These are phyloP conservation scores for Halteria grandinella DNA, from an alignment of 73 alveolate genomes.

Conservation along the genomic window DNA sequence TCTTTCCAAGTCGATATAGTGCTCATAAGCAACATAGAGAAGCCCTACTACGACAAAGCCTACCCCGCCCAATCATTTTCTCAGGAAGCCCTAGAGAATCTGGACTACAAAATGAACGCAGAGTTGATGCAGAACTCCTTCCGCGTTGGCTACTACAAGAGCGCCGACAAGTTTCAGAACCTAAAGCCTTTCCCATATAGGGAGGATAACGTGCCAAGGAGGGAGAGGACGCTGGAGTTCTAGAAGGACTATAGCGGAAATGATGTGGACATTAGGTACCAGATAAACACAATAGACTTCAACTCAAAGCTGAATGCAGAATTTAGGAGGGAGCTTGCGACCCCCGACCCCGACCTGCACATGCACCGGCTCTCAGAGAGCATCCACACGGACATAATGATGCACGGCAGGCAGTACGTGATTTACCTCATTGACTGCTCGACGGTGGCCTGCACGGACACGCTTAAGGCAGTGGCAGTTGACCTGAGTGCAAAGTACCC, in stretches of 20 bases:
- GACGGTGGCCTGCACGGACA: too few relatives aligned
- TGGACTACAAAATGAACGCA: slow-evolving; percentile 15
- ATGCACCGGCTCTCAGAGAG: too few relatives aligned
- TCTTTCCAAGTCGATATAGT: slow-evolving; percentile 20
- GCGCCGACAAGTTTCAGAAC: neutral
- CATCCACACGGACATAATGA: too few relatives aligned
- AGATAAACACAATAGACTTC: neutral
- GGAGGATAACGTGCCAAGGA: neutral
- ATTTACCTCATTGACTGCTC: slow-evolving; percentile 15
- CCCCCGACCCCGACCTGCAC: too few relatives aligned
- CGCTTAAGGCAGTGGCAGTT: too few relatives aligned
- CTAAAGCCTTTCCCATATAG: slow-evolving; percentile 23
- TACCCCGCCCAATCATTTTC: too few relatives aligned
- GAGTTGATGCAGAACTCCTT: slow-evolving; percentile 15
- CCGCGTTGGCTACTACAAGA: neutral
- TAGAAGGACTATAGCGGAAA: slow-evolving; percentile 13
- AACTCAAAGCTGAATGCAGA: slow-evolving; percentile 22
- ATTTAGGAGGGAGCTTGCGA: neutral
- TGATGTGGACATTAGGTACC: neutral
- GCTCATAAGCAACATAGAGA: neutral
- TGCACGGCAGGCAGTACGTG: slow-evolving; percentile 36
- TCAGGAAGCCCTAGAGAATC: neutral
- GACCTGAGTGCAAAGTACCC: too few relatives aligned
- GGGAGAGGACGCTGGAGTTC: neutral
- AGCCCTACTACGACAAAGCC: neutral